Evolutionary conservation across 2,329 filamentous ascomycete genomes (phyloP), one percentile per base, ranked within the genome.

Genomic region (Didymella segeticola): DNA sequence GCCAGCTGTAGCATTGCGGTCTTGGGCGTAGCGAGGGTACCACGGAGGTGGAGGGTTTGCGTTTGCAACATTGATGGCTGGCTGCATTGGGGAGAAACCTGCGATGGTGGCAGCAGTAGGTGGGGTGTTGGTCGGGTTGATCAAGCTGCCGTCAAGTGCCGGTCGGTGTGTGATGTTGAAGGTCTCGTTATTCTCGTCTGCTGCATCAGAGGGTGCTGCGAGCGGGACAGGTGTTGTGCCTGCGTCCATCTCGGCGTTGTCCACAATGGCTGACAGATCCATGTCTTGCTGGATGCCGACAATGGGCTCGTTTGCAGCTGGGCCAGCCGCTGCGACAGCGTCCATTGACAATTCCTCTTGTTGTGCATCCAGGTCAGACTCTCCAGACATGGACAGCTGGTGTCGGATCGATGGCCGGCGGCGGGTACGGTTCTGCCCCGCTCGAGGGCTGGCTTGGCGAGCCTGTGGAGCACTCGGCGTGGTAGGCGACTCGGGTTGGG

Each of bases 141-240:
- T 86, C 53, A 93, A 88, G 74, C 91, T 96, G 43, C 91, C 91
- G 69, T 96, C 92, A 29, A 95, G 86, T 1, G 89, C 86, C 41
- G 88, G 88, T 47, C 90, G 88, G 74, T 97, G 93, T 6, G 90
- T 92, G 66, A 97, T 96, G 77, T 96, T 96, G 77, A 98, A 97
- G 0, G 92, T 91, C 51, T 93, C 92, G 11, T 72, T 69, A 60
- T 67, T 68, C 47, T 90, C 85, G 64, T 96, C 91, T 64, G 92
- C 89, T n/a, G 87, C 85, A 66, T 95, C 91, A 0, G 92, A 93
- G 2, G 89, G 89, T 7, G 91, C 89, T 2, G 88, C 86, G 56
- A 96, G 77, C 25, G 89, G 88, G 27, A 96, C 85, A 3, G 87
- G 83, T 2, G 89, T 85, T 47, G 86, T 87, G 31, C 82, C 85